Evolutionary conservation across 495 filamentous ascomycete genomes (phyloP).

Genomic region (Melanomma pulvis-pyrius): DNA sequence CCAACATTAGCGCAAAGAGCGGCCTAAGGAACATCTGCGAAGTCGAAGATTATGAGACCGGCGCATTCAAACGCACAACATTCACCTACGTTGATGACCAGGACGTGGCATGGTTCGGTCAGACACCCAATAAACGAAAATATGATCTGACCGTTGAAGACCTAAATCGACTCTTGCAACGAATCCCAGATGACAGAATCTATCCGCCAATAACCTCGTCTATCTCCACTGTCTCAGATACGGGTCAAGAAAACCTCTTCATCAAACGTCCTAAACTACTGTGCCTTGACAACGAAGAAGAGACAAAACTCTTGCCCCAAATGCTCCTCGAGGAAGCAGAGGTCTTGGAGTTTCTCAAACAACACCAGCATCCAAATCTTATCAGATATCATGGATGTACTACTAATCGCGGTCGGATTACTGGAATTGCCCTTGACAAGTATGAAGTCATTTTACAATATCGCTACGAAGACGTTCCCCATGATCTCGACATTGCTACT

Average conservation of each 20-base stretch:
- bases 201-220: background rate
- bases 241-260: background rate
- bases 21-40: background rate
- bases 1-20: conserved; percentile 5
- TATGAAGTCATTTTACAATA: conserved; percentile 30
- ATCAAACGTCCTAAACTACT: conserved; percentile 5
- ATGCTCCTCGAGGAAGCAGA: conserved; percentile 14
- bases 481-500: conserved; percentile 16
- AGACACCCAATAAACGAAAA: background rate
- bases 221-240: background rate
- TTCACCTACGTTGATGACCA: background rate
- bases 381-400: background rate
- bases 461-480: conserved; percentile 15
- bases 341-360: background rate
- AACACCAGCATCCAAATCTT: background rate
- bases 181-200: background rate
- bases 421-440: background rate
- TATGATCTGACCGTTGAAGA: background rate
- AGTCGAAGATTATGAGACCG: background rate
- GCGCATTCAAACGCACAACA: background rate
- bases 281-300: conserved; percentile 7
- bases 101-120: background rate
- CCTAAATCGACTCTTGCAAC: background rate
- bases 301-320: conserved; percentile 3
- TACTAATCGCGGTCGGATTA: background rate